phyloP scores from a whole-genome alignment of 345 rosid genomes.

The Gossypium longicalyx region DNA sequence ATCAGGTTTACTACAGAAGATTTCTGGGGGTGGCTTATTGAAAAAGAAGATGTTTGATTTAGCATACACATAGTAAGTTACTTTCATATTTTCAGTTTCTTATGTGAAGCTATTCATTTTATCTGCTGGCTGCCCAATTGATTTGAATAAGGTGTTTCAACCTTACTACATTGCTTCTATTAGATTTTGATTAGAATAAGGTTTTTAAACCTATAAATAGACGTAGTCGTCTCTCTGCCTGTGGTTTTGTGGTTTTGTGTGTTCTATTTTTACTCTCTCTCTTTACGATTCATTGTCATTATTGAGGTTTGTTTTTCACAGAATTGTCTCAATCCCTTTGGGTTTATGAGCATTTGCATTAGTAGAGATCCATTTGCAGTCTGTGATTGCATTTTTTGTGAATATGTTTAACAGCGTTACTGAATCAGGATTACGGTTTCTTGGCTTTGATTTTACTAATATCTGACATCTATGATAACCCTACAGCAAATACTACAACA shows the following conservation, averaged over 20 bases:
- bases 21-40: slow-evolving; percentile 59
- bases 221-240: no score
- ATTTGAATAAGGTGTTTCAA: no score
- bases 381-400: neutral
- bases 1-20: slow-evolving; percentile 83
- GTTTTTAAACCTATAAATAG: no score
- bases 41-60: slow-evolving; percentile 57
- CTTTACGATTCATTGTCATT: no score
- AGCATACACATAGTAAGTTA: slow-evolving; percentile 75
- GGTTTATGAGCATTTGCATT: neutral
- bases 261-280: no score
- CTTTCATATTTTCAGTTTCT: slow-evolving; percentile 8
- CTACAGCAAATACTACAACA: slow-evolving; percentile 60
- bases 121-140: neutral
- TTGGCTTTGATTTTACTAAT: slow-evolving; percentile 6
- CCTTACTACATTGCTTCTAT: no score
- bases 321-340: neutral
- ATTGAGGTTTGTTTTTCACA: no score
- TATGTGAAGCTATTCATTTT: slow-evolving; percentile 5
- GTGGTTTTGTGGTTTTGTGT: no score
- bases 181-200: no score
- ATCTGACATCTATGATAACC: slow-evolving; percentile 11
- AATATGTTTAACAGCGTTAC: neutral
- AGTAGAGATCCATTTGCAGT: neutral
- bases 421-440: neutral